Conservation (phyloP, 148 eudicot genomes). For the Fagopyrum tataricum region DNA sequence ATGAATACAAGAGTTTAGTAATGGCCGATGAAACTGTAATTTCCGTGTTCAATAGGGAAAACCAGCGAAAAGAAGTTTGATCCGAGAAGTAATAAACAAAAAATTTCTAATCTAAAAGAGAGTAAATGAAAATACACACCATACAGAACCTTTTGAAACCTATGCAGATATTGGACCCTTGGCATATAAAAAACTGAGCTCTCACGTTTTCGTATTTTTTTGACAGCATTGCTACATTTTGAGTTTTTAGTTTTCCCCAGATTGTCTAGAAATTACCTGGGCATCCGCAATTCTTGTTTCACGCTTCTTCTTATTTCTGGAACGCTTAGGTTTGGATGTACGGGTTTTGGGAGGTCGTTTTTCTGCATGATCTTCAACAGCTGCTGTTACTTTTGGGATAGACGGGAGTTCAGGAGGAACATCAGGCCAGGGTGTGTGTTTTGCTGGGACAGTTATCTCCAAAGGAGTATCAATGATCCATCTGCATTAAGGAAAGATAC, state of each 20-base stretch:
- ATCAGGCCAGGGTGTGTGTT: slow-evolving; percentile 96
- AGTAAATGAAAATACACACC: slow-evolving; percentile 6
- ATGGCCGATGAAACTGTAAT: background rate
- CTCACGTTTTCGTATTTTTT: background rate
- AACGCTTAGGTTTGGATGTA: slow-evolving; percentile 40
- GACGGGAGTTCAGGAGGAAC: slow-evolving; percentile 68
- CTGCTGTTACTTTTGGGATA: slow-evolving; percentile 25
- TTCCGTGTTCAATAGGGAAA: background rate
- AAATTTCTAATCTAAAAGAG: slow-evolving; percentile 1
- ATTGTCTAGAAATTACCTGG: slow-evolving; percentile 30
- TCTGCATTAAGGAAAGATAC: slow-evolving; percentile 36
- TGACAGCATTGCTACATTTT: background rate
- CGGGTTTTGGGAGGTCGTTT: slow-evolving; percentile 58
- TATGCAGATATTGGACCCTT: background rate
- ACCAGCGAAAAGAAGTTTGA: background rate
- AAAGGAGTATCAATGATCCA: slow-evolving; percentile 87
- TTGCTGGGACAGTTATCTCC: slow-evolving; percentile 91
- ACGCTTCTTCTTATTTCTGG: slow-evolving; percentile 59
- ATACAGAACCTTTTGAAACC: background rate
- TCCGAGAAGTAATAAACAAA: background rate
- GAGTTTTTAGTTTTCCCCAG: slow-evolving; percentile 25
- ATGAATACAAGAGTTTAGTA: background rate
- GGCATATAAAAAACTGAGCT: background rate
- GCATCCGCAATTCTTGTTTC: slow-evolving; percentile 43
- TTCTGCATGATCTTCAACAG: slow-evolving; percentile 35